Evolutionary conservation across 306 rosid genomes (phyloP).

Genomic region (Carpinus viminea): DNA sequence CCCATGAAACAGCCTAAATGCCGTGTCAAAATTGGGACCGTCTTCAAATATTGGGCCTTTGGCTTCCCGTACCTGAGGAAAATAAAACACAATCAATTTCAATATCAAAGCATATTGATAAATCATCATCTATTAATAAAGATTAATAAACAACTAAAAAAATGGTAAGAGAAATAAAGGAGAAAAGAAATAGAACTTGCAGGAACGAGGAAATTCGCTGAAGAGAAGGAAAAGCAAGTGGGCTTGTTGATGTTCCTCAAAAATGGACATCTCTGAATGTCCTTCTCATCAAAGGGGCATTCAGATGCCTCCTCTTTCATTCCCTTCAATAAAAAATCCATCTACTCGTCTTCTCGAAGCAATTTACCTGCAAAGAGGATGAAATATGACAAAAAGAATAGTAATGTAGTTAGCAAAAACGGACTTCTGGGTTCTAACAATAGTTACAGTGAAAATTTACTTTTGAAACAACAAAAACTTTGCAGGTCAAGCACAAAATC

Average conservation of each 20-base stretch:
- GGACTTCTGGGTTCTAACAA: not conserved
- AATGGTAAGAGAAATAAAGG: not conserved
- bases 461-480: not conserved
- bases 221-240: constrained; percentile 64
- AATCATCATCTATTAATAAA: constrained; percentile 1
- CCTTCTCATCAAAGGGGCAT: constrained; percentile 56
- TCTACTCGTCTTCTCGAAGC: constrained; percentile 32
- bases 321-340: constrained; percentile 63
- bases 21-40: constrained; percentile 66
- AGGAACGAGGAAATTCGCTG: constrained; percentile 45
- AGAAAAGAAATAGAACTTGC: constrained; percentile 39
- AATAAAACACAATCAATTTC: constrained; percentile 12
- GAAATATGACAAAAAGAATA: constrained; percentile 10
- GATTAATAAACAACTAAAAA: not conserved
- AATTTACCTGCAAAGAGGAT: constrained; percentile 31
- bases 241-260: constrained; percentile 63
- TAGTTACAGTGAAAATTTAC: not conserved
- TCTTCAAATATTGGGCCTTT: constrained; percentile 90
- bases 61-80: constrained; percentile 42
- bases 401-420: not conserved
- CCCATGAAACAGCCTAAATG: constrained; percentile 84
- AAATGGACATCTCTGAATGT: constrained; percentile 75
- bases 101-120: constrained; percentile 4
- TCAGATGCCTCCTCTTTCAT: constrained; percentile 45
- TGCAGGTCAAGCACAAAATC: not conserved